A percentile compares a stretch with the other conserved stretches of the same genome.
phyloP scores from a whole-genome alignment of 805 yeast species.

The Cyberlindnera bimundalis region DNA sequence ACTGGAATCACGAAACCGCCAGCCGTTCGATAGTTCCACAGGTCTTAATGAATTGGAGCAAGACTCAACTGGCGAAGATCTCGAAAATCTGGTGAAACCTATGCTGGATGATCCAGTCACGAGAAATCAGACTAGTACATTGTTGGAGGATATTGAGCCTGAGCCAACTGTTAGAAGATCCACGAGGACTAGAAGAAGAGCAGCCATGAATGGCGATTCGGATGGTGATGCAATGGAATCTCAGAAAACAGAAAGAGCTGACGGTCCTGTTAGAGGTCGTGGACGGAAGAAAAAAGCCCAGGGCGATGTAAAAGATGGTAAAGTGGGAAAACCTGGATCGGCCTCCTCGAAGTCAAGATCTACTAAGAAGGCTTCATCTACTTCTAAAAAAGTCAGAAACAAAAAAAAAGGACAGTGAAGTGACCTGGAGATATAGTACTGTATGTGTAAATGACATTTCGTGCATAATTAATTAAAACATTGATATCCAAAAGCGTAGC shows the following conservation, averaged over 20 bases:
- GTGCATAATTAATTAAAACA: no score
- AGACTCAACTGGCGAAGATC: no score
- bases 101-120: no score
- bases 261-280: not conserved
- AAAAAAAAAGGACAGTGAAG: slow-evolving; percentile 15
- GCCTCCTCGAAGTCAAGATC: not conserved
- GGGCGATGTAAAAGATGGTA: slow-evolving; percentile 6
- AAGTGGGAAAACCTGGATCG: slow-evolving; percentile 8
- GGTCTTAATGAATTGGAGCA: no score
- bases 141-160: not conserved
- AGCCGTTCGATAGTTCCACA: no score
- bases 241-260: not conserved
- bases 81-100: no score
- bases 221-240: no score
- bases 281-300: slow-evolving; percentile 1
- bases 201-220: not conserved
- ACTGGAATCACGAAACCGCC: no score
- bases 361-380: not conserved
- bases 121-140: no score
- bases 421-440: no score
- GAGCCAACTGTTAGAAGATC: not conserved
- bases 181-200: slow-evolving; percentile 1
- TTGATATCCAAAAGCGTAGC: no score
- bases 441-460: not conserved
- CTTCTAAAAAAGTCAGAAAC: slow-evolving; percentile 10